A percentile compares a stretch with the other conserved stretches of the same genome.
phyloP scores from a whole-genome alignment of 2,329 filamentous ascomycete genomes.

The Endothia cerciana region DNA sequence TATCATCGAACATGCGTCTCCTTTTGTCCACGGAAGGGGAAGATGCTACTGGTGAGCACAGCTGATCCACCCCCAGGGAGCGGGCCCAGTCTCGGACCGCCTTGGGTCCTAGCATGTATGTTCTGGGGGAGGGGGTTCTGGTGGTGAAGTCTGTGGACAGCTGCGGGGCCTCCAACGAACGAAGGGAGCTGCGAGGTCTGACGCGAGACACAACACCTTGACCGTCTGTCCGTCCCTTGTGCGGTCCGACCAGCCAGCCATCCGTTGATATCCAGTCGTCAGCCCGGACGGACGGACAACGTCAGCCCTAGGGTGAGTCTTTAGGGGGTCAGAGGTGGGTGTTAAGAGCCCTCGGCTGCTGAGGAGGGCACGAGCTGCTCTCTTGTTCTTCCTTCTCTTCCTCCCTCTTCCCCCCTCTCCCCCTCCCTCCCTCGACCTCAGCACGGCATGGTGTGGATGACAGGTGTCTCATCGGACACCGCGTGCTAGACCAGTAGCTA shows the following conservation, averaged over 20 bases:
- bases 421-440: not conserved
- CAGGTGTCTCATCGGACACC: slow-evolving; percentile 10
- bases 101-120: not conserved
- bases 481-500: slow-evolving; percentile 3
- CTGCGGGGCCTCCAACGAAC: not conserved
- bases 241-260: not conserved
- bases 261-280: not conserved
- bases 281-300: not conserved
- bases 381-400: not conserved
- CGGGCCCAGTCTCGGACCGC: not conserved
- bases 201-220: not conserved
- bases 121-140: no score
- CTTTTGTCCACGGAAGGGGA: not conserved
- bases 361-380: no score
- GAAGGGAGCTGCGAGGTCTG: not conserved
- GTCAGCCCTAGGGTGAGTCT: no score
- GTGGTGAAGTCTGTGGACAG: not conserved
- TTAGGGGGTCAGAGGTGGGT: no score
- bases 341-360: no score
- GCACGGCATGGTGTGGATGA: not conserved
- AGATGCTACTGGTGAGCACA: not conserved
- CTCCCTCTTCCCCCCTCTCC: not conserved
- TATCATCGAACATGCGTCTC: not conserved
- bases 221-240: not conserved
- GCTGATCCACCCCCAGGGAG: not conserved